phyloP scores from a whole-genome alignment of 2,329 filamentous ascomycete species.

The Ascochyta fabae region DNA sequence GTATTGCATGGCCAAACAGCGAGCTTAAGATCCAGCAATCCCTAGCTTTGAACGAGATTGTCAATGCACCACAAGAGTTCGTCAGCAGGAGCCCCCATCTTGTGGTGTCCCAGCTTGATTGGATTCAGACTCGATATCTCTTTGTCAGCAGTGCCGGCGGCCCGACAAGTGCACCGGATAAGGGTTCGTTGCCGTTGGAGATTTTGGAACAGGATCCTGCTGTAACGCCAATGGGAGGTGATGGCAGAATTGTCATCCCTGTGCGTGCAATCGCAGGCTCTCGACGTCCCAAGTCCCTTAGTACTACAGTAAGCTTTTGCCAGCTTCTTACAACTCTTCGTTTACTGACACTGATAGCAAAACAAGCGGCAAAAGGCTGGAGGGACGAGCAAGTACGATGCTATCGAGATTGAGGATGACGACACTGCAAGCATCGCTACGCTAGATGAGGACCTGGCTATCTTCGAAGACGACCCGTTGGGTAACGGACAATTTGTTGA shows the following conservation, averaged over 20 bases:
- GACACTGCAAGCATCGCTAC: conserved; percentile 57
- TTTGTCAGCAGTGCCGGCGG: conserved; percentile 59
- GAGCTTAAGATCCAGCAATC: conserved; percentile 64
- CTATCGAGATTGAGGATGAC: conserved; percentile 51
- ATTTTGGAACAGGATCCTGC: conserved; percentile 51
- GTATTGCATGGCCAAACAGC: conserved; percentile 68
- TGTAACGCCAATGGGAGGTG: conserved; percentile 52
- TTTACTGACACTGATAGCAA: conserved; percentile 19
- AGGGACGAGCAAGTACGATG: conserved; percentile 42
- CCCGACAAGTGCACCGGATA: background rate
- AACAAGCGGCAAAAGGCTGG: conserved; percentile 40
- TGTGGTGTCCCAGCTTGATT: conserved; percentile 77
- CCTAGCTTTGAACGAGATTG: conserved; percentile 82
- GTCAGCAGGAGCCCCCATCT: conserved; percentile 63
- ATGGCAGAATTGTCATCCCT: conserved; percentile 57
- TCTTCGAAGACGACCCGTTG: conserved; percentile 45
- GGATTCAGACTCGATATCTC: conserved; percentile 89
- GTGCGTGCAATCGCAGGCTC: conserved; percentile 58
- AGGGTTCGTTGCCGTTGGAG: conserved; percentile 33
- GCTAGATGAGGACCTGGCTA: conserved; percentile 54
- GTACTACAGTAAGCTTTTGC: conserved; percentile 17
- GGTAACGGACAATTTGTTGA: conserved; percentile 19
- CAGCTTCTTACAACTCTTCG: background rate
- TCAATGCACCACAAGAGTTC: conserved; percentile 74
- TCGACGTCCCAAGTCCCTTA: conserved; percentile 42